Conservation (phyloP, 176 grass and related monocot genomes). For the Cenchrus fungigraminus region DNA sequence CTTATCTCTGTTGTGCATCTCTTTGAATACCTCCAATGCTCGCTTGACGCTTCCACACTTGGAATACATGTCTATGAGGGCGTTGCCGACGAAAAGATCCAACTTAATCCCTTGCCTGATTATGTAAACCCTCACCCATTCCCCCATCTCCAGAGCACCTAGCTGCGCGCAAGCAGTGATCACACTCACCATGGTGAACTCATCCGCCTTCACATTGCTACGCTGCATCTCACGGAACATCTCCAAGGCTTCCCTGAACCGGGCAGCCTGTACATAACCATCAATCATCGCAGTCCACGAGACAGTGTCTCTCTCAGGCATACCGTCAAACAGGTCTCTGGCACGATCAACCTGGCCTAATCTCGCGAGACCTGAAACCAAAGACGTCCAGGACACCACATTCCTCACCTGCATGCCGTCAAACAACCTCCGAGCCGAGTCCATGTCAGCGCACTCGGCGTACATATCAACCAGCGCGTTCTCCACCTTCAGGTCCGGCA, state of each 20-base stretch:
- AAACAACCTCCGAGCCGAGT: slow-evolving; percentile 60
- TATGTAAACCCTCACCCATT: slow-evolving; percentile 83
- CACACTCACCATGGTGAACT: slow-evolving; percentile 82
- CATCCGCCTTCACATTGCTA: slow-evolving; percentile 44
- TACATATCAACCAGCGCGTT: slow-evolving; percentile 79
- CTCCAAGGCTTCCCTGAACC: slow-evolving; percentile 70
- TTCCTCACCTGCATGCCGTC: slow-evolving; percentile 51
- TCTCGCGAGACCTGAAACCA: slow-evolving; percentile 58
- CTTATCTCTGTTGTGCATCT: slow-evolving; percentile 68
- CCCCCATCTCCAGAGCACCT: slow-evolving; percentile 76
- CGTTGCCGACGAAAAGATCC: slow-evolving; percentile 63
- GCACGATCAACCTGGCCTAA: slow-evolving; percentile 57
- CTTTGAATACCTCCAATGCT: slow-evolving; percentile 65
- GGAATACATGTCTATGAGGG: slow-evolving; percentile 85
- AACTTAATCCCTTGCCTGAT: slow-evolving; percentile 60
- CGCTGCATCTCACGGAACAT: slow-evolving; percentile 68
- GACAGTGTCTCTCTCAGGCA: slow-evolving; percentile 66
- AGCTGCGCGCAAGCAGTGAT: slow-evolving; percentile 81
- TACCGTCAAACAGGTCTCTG: slow-evolving; percentile 58
- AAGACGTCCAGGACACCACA: slow-evolving; percentile 73
- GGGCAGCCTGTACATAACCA: slow-evolving; percentile 51
- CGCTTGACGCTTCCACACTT: slow-evolving; percentile 68
- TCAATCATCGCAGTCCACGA: slow-evolving; percentile 84
- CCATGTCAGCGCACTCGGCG: slow-evolving; percentile 64
- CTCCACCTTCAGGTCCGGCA: slow-evolving; percentile 66